phyloP scores from a whole-genome alignment of 371 early-diverging fungal species.

The Rhizopus stolonifer region DNA sequence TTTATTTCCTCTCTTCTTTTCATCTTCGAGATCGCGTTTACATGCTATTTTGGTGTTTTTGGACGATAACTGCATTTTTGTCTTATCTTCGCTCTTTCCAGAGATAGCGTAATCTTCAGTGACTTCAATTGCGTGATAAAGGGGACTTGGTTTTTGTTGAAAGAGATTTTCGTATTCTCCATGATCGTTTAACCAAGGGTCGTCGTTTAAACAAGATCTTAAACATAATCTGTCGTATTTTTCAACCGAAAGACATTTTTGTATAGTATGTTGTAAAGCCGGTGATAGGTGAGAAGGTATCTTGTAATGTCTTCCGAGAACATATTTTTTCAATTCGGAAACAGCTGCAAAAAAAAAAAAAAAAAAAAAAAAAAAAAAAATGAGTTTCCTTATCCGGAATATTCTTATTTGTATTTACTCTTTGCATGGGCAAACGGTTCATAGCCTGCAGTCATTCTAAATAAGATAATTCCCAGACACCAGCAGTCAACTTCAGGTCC shows the following conservation, averaged over 20 bases:
- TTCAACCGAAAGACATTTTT: constrained; percentile 52
- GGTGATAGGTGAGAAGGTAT: constrained; percentile 48
- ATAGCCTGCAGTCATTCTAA: constrained; percentile 86
- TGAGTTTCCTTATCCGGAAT: neutral
- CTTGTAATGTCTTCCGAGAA: constrained; percentile 56
- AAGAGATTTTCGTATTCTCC: constrained; percentile 33
- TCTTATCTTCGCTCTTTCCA: constrained; percentile 21
- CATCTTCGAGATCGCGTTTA: constrained; percentile 36
- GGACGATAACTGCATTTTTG: constrained; percentile 8
- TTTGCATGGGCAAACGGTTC: constrained; percentile 79
- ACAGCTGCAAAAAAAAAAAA: constrained; percentile 38
- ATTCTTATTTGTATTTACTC: no score
- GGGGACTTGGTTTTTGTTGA: constrained; percentile 7
- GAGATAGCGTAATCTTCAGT: constrained; percentile 27
- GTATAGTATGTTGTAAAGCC: constrained; percentile 48
- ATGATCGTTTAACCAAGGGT: constrained; percentile 52
- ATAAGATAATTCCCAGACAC: constrained; percentile 88
- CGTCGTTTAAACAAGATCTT: constrained; percentile 43
- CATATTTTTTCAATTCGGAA: constrained; percentile 66
- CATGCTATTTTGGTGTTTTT: constrained; percentile 34
- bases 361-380: constrained; percentile 1
- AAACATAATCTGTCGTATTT: constrained; percentile 48
- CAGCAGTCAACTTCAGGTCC: constrained; percentile 73
- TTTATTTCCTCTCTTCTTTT: constrained; percentile 15
- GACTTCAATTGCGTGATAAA: constrained; percentile 17